phyloP scores from a whole-genome alignment of 2,329 filamentous ascomycete genomes.

The Mycosphaerella sp. region DNA sequence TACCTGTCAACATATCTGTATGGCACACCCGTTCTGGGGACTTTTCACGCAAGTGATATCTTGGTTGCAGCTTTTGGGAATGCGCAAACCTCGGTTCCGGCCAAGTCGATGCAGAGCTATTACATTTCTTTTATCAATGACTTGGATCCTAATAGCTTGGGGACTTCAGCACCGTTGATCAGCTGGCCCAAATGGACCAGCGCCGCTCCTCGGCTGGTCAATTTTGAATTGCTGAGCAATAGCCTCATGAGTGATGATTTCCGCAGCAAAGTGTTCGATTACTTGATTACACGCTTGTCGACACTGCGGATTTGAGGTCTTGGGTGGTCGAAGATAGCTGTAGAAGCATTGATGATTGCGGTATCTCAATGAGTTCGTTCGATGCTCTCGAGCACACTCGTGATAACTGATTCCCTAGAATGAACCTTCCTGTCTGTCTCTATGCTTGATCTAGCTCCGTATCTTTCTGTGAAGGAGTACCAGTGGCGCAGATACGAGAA shows the following conservation, averaged over 20 bases:
- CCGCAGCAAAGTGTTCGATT: background rate
- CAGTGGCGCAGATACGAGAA: too few species aligned
- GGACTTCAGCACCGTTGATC: constrained; percentile 32
- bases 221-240: constrained; percentile 35
- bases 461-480: too few species aligned
- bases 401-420: too few species aligned
- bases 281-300: background rate
- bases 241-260: background rate
- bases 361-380: too few species aligned
- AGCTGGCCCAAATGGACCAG: constrained; percentile 53
- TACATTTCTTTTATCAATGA: constrained; percentile 68
- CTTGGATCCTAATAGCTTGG: constrained; percentile 57
- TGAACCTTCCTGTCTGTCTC: too few species aligned
- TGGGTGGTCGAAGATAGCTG: too few species aligned
- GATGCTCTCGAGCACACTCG: too few species aligned
- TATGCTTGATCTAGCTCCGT: too few species aligned
- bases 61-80: constrained; percentile 8
- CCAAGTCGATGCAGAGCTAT: constrained; percentile 55
- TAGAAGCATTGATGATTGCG: too few species aligned
- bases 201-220: constrained; percentile 45
- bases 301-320: background rate
- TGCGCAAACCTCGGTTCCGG: background rate
- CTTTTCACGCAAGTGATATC: constrained; percentile 59
- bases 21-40: constrained; percentile 66
- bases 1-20: constrained; percentile 69